Evolutionary conservation across 2,329 filamentous ascomycete species (phyloP).

Genomic region (Diaporthe sp.): DNA sequence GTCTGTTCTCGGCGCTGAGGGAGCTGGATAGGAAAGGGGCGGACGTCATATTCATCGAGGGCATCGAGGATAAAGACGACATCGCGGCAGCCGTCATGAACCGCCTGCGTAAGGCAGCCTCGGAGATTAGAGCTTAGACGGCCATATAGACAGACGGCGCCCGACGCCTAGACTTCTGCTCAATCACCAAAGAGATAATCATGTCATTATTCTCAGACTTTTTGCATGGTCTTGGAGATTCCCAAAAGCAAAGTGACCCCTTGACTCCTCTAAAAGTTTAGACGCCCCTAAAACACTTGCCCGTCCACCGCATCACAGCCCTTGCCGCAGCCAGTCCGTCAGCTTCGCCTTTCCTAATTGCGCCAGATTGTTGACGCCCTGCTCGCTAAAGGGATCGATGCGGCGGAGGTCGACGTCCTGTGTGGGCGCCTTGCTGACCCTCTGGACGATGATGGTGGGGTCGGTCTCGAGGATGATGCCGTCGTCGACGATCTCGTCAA

Average conservation of each 20-base stretch:
- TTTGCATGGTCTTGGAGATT: slow-evolving; percentile 27
- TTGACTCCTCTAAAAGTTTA: slow-evolving; percentile 36
- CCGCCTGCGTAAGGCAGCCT: slow-evolving; percentile 80
- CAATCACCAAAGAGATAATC: slow-evolving; percentile 7
- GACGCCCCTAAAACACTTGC: slow-evolving; percentile 30
- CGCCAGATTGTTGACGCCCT: slow-evolving; percentile 93
- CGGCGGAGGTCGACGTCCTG: slow-evolving; percentile 93
- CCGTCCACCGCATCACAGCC: slow-evolving; percentile 61
- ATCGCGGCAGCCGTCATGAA: slow-evolving; percentile 91
- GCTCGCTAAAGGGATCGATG: slow-evolving; percentile 90
- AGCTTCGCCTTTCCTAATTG: slow-evolving; percentile 94
- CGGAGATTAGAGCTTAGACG: slow-evolving; percentile 53
- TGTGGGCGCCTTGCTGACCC: slow-evolving; percentile 90
- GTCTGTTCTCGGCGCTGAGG: slow-evolving; percentile 86
- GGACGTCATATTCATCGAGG: slow-evolving; percentile 90
- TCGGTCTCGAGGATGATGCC: slow-evolving; percentile 98
- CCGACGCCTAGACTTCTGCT: slow-evolving; percentile 10
- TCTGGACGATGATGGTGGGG: slow-evolving; percentile 89
- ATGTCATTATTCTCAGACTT: slow-evolving; percentile 13
- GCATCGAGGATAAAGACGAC: slow-evolving; percentile 81
- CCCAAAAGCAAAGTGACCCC: slow-evolving; percentile 33
- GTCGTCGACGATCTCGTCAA: slow-evolving; percentile 95
- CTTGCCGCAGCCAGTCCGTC: slow-evolving; percentile 90
- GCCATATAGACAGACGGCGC: slow-evolving; percentile 46
- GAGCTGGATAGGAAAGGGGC: slow-evolving; percentile 84